Percentiles rank a stretch among this genome's conserved stretches.
phyloP scores from a whole-genome alignment of 2,329 filamentous ascomycete genomes.

The Aspergillus brasiliensis region DNA sequence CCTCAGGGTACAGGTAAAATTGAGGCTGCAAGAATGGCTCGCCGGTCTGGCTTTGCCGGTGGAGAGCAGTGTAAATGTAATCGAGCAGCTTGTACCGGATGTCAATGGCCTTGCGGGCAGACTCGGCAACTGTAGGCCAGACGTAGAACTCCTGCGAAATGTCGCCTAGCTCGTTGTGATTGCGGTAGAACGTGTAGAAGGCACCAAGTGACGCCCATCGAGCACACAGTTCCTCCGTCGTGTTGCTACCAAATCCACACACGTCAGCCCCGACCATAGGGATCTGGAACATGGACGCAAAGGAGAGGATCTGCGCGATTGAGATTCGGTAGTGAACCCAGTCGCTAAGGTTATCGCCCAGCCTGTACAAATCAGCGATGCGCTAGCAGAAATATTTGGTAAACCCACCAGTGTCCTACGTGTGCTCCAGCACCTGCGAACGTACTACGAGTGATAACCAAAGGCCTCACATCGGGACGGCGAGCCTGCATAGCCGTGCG shows the following conservation, averaged over 20 bases:
- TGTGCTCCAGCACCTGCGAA: conserved; percentile 70
- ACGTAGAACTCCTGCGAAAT: conserved; percentile 73
- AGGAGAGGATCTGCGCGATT: conserved; percentile 62
- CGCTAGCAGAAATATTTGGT: conserved; percentile 36
- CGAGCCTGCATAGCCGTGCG: conserved; percentile 67
- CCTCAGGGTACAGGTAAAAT: conserved; percentile 69
- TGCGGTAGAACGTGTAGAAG: conserved; percentile 74
- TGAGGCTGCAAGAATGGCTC: conserved; percentile 68
- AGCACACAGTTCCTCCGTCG: conserved; percentile 69
- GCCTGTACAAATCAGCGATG: conserved; percentile 33
- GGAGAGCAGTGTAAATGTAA: conserved; percentile 75
- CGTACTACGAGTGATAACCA: conserved; percentile 75
- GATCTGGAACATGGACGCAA: conserved; percentile 66
- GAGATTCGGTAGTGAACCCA: conserved; percentile 64
- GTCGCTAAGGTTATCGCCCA: conserved; percentile 61
- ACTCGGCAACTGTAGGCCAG: conserved; percentile 64
- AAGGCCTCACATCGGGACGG: conserved; percentile 64
- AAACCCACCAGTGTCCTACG: conserved; percentile 56
- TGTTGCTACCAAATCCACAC: conserved; percentile 72
- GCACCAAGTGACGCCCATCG: conserved; percentile 75
- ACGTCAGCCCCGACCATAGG: conserved; percentile 73
- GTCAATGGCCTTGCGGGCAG: conserved; percentile 68
- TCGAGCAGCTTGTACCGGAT: conserved; percentile 77
- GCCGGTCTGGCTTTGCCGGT: conserved; percentile 62
- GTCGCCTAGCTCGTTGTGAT: conserved; percentile 62